Evolutionary conservation across 495 filamentous ascomycete genomes (phyloP).

Genomic region (Aspergillus diversus): DNA sequence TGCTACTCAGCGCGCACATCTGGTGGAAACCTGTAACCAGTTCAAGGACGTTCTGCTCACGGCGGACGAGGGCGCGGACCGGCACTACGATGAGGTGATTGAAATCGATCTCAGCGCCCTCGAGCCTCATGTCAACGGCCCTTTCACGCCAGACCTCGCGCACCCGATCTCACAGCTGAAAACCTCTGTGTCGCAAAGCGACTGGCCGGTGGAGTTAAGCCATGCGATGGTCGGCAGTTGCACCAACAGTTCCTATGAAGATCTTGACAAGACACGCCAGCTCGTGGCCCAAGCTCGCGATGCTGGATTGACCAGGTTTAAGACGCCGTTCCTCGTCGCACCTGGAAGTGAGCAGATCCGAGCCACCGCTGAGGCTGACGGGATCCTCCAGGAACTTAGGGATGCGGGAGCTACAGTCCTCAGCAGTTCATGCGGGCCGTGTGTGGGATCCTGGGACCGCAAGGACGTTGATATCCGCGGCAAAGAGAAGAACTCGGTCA

Average conservation of each 20-base stretch:
- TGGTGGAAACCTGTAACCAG: constrained; percentile 72
- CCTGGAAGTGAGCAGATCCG: constrained; percentile 91
- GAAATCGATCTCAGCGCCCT: constrained; percentile 84
- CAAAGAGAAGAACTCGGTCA: constrained; percentile 82
- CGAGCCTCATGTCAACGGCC: constrained; percentile 92
- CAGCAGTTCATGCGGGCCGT: constrained; percentile 81
- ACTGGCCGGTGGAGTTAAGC: constrained; percentile 90
- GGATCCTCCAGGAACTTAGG: constrained; percentile 82
- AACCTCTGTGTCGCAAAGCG: constrained; percentile 75
- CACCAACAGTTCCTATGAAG: constrained; percentile 94
- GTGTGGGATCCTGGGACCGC: constrained; percentile 79
- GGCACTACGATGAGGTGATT: constrained; percentile 85
- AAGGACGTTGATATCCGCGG: constrained; percentile 78
- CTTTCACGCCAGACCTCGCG: constrained; percentile 90
- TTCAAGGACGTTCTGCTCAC: constrained; percentile 66
- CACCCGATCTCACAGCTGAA: constrained; percentile 90
- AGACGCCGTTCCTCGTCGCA: constrained; percentile 81
- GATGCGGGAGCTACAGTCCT: constrained; percentile 85
- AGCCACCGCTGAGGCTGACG: constrained; percentile 82
- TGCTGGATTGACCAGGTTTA: constrained; percentile 78
- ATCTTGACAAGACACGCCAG: constrained; percentile 82
- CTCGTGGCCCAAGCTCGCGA: constrained; percentile 84
- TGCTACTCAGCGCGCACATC: constrained; percentile 77
- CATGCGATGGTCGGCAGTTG: constrained; percentile 83
- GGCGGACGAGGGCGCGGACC: constrained; percentile 74